Evolutionary conservation across 805 yeast genomes (phyloP).

Genomic region (Kodamaea hsintzibuensis): DNA sequence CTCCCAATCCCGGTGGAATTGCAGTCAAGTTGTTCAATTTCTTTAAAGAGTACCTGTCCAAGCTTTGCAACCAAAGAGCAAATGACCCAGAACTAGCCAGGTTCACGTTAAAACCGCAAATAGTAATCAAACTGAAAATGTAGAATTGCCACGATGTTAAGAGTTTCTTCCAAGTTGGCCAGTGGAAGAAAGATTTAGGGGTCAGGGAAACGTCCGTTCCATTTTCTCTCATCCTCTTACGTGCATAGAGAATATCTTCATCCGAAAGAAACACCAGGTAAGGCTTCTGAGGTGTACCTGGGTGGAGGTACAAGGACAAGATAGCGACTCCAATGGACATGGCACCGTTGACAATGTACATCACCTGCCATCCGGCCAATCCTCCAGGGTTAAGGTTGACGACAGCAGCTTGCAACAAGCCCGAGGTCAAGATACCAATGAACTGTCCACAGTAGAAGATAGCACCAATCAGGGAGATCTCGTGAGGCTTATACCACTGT

Average conservation of each 20-base stretch:
- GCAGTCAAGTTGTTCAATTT: slow-evolving; percentile 48
- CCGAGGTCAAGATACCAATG: slow-evolving; percentile 30
- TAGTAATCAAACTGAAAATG: slow-evolving; percentile 24
- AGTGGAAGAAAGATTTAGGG: slow-evolving; percentile 23
- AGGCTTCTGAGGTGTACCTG: slow-evolving; percentile 35
- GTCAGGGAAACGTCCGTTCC: slow-evolving; percentile 17
- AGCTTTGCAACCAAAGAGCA: slow-evolving; percentile 34
- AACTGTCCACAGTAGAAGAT: slow-evolving; percentile 32
- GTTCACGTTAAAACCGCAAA: slow-evolving; percentile 26
- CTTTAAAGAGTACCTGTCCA: slow-evolving; percentile 13
- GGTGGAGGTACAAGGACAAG: slow-evolving; percentile 20
- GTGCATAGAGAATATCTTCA: slow-evolving; percentile 55
- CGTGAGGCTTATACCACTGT: slow-evolving; percentile 24
- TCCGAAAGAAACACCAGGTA: slow-evolving; percentile 54
- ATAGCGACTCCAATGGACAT: slow-evolving; percentile 22
- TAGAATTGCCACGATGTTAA: slow-evolving; percentile 34
- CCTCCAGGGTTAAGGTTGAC: not conserved
- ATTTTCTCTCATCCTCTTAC: slow-evolving; percentile 30
- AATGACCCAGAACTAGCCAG: slow-evolving; percentile 54
- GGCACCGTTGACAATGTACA: slow-evolving; percentile 26
- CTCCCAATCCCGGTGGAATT: slow-evolving; percentile 62
- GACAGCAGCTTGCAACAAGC: slow-evolving; percentile 26
- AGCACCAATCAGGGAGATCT: slow-evolving; percentile 25
- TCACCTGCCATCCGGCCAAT: slow-evolving; percentile 22
- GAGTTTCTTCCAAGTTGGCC: slow-evolving; percentile 27